A percentile compares a stretch with the other conserved stretches of the same genome.
Evolutionary conservation across 2,329 filamentous ascomycete species (phyloP).

Genomic region (Ophiostoma tasmaniense): DNA sequence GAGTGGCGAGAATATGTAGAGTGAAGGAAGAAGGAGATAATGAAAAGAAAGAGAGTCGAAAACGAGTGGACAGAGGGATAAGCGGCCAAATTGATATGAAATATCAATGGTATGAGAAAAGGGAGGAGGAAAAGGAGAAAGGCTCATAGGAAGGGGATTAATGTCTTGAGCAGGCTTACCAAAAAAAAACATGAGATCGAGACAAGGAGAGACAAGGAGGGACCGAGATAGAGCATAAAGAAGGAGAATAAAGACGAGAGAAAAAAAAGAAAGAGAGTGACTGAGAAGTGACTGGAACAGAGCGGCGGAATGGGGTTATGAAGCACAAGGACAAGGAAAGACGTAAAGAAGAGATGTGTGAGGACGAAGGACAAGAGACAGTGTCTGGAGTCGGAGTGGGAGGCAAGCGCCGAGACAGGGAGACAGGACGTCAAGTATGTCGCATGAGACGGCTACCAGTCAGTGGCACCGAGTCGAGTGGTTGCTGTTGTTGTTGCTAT

Average conservation of each 20-base stretch:
- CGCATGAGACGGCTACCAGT: conserved; percentile 10
- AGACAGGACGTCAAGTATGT: neutral
- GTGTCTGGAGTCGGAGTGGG: neutral
- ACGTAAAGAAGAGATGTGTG: conserved; percentile 6
- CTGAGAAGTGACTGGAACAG: conserved; percentile 5
- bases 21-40: neutral
- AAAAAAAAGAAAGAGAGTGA: conserved; percentile 11
- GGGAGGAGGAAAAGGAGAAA: neutral
- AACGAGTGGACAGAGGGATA: neutral
- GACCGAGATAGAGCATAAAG: neutral
- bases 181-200: neutral
- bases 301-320: neutral
- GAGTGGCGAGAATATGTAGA: neutral
- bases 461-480: neutral
- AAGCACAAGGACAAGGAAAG: conserved; percentile 2
- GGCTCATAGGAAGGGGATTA: neutral
- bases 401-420: neutral
- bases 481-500: neutral
- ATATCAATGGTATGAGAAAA: neutral
- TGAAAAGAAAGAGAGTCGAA: neutral
- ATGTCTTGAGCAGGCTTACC: conserved; percentile 1
- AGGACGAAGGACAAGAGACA: neutral
- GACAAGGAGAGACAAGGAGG: conserved; percentile 7
- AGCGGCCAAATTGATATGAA: neutral
- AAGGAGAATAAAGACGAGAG: neutral